These are phyloP conservation scores for Daldinia concentrica DNA, from an alignment of 495 filamentous ascomycete species.

Conservation along the genomic window DNA sequence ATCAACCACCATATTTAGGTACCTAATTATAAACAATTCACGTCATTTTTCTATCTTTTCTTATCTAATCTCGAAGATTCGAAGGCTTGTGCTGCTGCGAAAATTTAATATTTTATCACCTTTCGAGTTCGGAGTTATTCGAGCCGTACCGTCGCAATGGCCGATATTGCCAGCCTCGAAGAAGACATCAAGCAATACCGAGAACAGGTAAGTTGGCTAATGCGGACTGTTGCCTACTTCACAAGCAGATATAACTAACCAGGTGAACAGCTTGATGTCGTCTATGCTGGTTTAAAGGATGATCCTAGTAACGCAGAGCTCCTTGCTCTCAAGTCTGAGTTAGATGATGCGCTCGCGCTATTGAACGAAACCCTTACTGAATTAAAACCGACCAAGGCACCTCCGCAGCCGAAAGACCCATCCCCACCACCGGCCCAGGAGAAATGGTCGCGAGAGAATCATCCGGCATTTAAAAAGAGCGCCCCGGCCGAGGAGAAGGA, in stretches of 20 bases:
- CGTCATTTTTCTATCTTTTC: neutral
- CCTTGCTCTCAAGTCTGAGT: conserved; percentile 78
- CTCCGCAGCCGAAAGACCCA: conserved; percentile 50
- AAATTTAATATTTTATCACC: neutral
- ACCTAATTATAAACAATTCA: neutral
- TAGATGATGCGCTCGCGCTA: conserved; percentile 83
- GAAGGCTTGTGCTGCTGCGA: neutral
- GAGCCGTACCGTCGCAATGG: conserved; percentile 47
- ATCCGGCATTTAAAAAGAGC: conserved; percentile 71
- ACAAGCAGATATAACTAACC: conserved; percentile 18
- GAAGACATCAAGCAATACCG: conserved; percentile 84
- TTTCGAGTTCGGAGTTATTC: neutral
- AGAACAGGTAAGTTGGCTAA: conserved; percentile 68
- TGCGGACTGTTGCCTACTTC: neutral
- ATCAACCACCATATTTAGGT: neutral
- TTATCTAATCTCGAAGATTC: neutral
- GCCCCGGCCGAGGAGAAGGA: conserved; percentile 56
- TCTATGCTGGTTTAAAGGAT: conserved; percentile 76
- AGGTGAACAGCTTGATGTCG: conserved; percentile 75
- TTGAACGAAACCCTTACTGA: conserved; percentile 83
- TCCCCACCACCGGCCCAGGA: conserved; percentile 63
- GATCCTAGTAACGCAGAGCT: conserved; percentile 87
- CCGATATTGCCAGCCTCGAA: conserved; percentile 71
- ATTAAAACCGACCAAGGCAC: conserved; percentile 68
- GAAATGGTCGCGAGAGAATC: conserved; percentile 79